These are phyloP conservation scores for Phaeoacremonium minimum DNA, from an alignment of 2,329 filamentous ascomycete species.

Conservation along the genomic window DNA sequence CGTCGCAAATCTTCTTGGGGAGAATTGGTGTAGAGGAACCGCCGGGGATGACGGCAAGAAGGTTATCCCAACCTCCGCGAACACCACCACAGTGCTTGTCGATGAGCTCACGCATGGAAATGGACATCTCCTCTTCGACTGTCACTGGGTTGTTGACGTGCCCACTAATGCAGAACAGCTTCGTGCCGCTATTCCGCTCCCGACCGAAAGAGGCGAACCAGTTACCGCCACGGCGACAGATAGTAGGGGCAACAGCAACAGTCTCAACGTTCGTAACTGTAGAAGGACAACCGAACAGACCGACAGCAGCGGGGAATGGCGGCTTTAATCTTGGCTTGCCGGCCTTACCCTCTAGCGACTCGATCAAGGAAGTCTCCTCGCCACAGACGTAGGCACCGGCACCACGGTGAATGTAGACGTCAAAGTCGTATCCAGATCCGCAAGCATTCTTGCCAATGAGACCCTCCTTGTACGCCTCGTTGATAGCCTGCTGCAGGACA, in stretches of 20 bases:
- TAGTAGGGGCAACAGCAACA: conserved; percentile 89
- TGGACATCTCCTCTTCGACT: conserved; percentile 99
- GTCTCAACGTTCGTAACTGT: conserved; percentile 99
- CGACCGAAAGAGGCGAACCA: conserved; percentile 96
- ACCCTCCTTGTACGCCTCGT: conserved; percentile 93
- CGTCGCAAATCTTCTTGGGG: conserved; percentile 83
- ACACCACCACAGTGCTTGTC: conserved; percentile 98
- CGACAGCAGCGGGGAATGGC: conserved; percentile 94
- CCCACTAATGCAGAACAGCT: conserved; percentile 97
- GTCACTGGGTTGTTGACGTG: conserved; percentile 98
- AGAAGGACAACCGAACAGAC: conserved; percentile 95
- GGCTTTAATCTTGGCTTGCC: conserved; percentile 99
- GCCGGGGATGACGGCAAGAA: conserved; percentile 90
- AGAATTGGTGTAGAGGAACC: conserved; percentile 95
- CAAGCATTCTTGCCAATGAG: conserved; percentile 98
- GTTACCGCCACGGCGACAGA: conserved; percentile 82
- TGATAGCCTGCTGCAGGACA: conserved; percentile 89
- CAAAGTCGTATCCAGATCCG: conserved; percentile 94
- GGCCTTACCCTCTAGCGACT: conserved; percentile 96
- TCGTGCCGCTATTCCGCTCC: conserved; percentile 94
- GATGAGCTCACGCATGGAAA: conserved; percentile 90
- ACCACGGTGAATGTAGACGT: conserved; percentile 93
- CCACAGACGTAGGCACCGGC: conserved; percentile 97
- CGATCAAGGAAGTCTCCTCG: conserved; percentile 96
- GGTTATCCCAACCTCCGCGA: conserved; percentile 94